phyloP scores from a whole-genome alignment of 306 rosid genomes.

The Inga leiocalycina region DNA sequence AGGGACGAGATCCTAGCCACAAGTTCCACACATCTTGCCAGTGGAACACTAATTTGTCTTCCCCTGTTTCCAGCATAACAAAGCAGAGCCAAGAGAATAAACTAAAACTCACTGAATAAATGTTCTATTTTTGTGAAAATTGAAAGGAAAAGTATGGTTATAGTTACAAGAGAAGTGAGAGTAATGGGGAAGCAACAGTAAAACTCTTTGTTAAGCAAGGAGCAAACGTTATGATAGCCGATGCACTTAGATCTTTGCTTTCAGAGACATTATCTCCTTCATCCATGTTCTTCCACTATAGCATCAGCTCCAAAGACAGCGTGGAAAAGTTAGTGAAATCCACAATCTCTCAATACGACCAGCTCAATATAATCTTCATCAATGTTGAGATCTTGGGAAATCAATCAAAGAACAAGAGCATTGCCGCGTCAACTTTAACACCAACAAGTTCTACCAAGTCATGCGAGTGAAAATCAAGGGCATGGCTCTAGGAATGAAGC shows the following conservation, averaged over 20 bases:
- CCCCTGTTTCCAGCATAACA: not conserved
- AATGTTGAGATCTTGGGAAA: slow-evolving; percentile 81
- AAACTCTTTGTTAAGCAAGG: slow-evolving; percentile 70
- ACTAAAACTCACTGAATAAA: not conserved
- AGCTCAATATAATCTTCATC: slow-evolving; percentile 82
- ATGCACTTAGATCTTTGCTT: slow-evolving; percentile 47
- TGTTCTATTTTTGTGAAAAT: slow-evolving; percentile 32
- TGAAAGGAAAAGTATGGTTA: slow-evolving; percentile 80
- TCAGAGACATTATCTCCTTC: slow-evolving; percentile 61
- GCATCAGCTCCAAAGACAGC: slow-evolving; percentile 70
- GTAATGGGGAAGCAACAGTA: slow-evolving; percentile 88
- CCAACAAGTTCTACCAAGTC: slow-evolving; percentile 61
- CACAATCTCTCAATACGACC: slow-evolving; percentile 56
- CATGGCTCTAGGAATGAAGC: slow-evolving; percentile 81
- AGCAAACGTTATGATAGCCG: slow-evolving; percentile 79
- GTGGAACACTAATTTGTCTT: not conserved
- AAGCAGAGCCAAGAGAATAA: not conserved
- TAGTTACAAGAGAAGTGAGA: slow-evolving; percentile 77
- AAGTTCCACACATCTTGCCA: too few species aligned
- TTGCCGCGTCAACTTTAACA: slow-evolving; percentile 52
- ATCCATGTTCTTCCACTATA: slow-evolving; percentile 60
- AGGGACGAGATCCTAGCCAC: too few species aligned
- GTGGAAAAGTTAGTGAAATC: slow-evolving; percentile 49
- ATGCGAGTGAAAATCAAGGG: slow-evolving; percentile 50
- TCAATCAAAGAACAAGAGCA: slow-evolving; percentile 73